Conservation (phyloP, 345 rosid species). For the Rubroshorea leprosula region DNA sequence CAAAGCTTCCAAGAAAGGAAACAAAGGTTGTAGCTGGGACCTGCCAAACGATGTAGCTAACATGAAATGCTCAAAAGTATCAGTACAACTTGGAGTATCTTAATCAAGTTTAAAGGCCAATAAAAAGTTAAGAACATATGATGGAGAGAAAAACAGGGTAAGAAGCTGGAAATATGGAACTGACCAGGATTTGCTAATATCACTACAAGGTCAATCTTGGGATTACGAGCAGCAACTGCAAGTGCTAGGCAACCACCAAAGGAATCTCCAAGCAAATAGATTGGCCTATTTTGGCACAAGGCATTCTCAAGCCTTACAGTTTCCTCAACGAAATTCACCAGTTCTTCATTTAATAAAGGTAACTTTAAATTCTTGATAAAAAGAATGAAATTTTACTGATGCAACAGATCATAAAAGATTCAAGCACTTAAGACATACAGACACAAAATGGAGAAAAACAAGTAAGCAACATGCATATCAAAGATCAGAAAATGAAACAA, state of each 20-base stretch:
- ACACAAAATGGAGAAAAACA: too few species aligned
- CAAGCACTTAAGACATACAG: too few species aligned
- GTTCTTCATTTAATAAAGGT: constrained; percentile 32
- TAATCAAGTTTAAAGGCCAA: too few species aligned
- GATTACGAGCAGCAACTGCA: constrained; percentile 75
- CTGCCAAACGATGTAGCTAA: constrained; percentile 76
- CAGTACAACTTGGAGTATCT: constrained; percentile 17
- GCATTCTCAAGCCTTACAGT: constrained; percentile 49
- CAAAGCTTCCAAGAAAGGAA: constrained; percentile 56
- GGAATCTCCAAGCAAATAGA: constrained; percentile 81
- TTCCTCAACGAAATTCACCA: constrained; percentile 58
- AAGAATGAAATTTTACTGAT: not conserved
- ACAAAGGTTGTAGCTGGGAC: constrained; percentile 68
- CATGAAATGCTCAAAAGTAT: constrained; percentile 17
- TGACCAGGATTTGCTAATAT: constrained; percentile 73
- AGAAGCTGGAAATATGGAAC: constrained; percentile 14
- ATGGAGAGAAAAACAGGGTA: too few species aligned
- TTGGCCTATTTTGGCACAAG: constrained; percentile 56
- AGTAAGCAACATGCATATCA: too few species aligned
- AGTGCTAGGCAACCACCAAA: constrained; percentile 92
- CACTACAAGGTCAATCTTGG: constrained; percentile 55
- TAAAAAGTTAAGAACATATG: too few species aligned
- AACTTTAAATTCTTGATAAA: not conserved
- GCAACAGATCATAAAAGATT: too few species aligned
- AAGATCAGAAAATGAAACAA: too few species aligned